These are phyloP conservation scores for Colletotrichum endophyticum DNA, from an alignment of 2,329 filamentous ascomycete genomes.

Conservation along the genomic window DNA sequence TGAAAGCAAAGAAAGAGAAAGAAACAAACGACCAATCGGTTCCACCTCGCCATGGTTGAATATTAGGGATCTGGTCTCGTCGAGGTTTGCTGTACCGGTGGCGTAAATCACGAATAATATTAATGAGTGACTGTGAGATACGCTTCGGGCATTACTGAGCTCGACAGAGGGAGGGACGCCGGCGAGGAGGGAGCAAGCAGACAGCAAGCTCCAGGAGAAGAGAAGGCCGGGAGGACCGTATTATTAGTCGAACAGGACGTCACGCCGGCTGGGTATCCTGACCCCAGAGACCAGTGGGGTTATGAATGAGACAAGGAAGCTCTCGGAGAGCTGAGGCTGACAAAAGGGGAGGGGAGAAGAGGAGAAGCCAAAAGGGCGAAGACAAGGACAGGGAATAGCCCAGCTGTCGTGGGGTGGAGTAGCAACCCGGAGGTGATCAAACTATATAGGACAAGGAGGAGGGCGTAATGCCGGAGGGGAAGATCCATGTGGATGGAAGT, in stretches of 20 bases:
- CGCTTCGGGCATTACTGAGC: neutral
- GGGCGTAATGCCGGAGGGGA: slow-evolving; percentile 9
- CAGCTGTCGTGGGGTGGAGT: slow-evolving; percentile 7
- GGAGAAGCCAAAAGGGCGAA: neutral
- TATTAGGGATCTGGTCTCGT: neutral
- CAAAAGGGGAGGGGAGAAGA: neutral
- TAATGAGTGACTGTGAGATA: neutral
- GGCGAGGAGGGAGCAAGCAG: neutral
- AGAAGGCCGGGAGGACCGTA: neutral
- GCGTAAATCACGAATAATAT: neutral
- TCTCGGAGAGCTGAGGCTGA: slow-evolving; percentile 9
- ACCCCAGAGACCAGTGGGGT: slow-evolving; percentile 15
- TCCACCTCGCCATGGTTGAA: slow-evolving; percentile 26
- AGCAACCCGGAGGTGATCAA: slow-evolving; percentile 14
- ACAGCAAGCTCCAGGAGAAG: neutral
- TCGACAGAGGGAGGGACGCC: neutral
- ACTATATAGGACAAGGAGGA: slow-evolving; percentile 20
- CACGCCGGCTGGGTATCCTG: neutral
- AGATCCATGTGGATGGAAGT: neutral
- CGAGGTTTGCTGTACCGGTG: neutral
- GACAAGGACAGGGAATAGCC: slow-evolving; percentile 13
- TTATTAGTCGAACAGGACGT: slow-evolving; percentile 4
- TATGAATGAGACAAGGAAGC: neutral
- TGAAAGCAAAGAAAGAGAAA: slow-evolving; percentile 44
- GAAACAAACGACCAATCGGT: slow-evolving; percentile 41